Evolutionary conservation across 2,329 filamentous ascomycete genomes (phyloP), one percentile per base, ranked within the genome.

Genomic region (Alternaria ventricosa): DNA sequence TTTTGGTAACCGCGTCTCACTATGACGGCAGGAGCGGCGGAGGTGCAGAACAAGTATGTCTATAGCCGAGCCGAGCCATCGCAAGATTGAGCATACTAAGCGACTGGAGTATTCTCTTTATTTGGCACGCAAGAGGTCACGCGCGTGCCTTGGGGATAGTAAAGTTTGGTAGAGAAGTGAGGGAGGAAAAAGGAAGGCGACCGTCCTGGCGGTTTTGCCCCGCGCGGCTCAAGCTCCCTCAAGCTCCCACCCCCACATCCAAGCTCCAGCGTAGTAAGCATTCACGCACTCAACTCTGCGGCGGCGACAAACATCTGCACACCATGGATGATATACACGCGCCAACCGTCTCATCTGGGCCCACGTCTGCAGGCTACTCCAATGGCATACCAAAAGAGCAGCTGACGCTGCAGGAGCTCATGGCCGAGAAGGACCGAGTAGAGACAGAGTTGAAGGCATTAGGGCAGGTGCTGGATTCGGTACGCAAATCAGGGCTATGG

Each of bases 381-480:
- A 92, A 91, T 79, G 90, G 91, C 69, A 82, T 87, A 70, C 83
- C 87, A 56, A 86, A 82, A 57, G 83, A 84, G 68, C 86, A 90
- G 66, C 82, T 93, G 71, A 90, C 92, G 54, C 88, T 97, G 76
- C 83, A 87, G 46, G 91, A 97, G 82, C 88, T 98, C 55, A 92
- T 96, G 76, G 87, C 87, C 33, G 92, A 93, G 82, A 98, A 97
- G 80, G 90, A 95, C 71, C 87, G 88, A 60, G 83, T 97, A 47
- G 96, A 99, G 82, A 89, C 88, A 51, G 95, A 99, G 82, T 86
- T 99, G 64, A 92, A 90, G 72, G 92, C 94, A 13, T 85, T 98
- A 9, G 90, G 94, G 64, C 87, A 90, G 57, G 93, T 98, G 13
- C 87, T 99, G n/a, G 92, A 94, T 69, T 96, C 94, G 69, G 94